Conservation (phyloP, 768 basidiomycete genomes). For the Boletus subparvulus region DNA sequence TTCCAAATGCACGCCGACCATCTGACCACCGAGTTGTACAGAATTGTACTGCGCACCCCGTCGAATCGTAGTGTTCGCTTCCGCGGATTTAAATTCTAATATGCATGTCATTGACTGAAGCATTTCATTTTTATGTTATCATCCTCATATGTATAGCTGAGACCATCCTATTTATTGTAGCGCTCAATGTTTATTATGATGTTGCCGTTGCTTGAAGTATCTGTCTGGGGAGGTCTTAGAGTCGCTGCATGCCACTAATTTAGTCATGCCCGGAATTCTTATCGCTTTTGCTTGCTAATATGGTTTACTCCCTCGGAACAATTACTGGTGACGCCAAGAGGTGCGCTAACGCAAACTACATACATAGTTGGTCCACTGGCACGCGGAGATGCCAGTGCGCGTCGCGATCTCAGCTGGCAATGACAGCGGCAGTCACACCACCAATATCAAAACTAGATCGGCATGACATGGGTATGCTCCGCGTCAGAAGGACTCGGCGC, state of each 20-base stretch:
- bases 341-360: too few species aligned
- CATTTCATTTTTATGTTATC: constrained; percentile 10
- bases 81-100: constrained; percentile 3
- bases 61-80: constrained; percentile 1
- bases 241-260: not conserved
- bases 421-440: not conserved
- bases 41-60: not conserved
- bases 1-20: not conserved
- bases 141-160: constrained; percentile 1
- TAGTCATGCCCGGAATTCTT: not conserved
- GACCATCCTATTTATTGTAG: constrained; percentile 4
- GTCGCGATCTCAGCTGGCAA: not conserved
- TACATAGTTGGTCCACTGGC: too few species aligned
- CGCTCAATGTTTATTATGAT: not conserved
- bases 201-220: not conserved
- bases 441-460: not conserved
- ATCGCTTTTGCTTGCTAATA: constrained; percentile 1
- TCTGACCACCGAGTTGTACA: not conserved
- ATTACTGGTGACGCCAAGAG: not conserved
- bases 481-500: not conserved
- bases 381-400: not conserved
- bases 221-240: not conserved
- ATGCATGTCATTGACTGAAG: constrained; percentile 8
- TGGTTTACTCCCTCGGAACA: not conserved
- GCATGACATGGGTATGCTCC: constrained; percentile 6